Evolutionary conservation across 2,329 filamentous ascomycete genomes (phyloP).

Genomic region (Leptographium procerum): DNA sequence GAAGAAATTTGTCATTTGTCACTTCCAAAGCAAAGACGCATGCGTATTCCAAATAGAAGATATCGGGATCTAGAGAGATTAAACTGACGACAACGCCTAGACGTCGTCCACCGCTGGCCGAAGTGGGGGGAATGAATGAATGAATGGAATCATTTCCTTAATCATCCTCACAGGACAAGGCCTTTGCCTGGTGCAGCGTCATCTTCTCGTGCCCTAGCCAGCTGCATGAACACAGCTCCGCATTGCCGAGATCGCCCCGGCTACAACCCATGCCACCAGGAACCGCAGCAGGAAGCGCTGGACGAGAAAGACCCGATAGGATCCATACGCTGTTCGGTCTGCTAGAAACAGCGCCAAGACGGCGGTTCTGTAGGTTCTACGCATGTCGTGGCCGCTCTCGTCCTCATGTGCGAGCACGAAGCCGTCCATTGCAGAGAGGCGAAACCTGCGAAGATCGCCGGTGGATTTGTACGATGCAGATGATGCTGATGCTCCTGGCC

Average conservation of each 20-base stretch:
- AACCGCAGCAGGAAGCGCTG: slow-evolving; percentile 22
- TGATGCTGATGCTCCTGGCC: neutral
- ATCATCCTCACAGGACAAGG: too few relatives aligned
- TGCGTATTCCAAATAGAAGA: too few relatives aligned
- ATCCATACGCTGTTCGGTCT: slow-evolving; percentile 28
- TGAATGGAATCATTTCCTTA: too few relatives aligned
- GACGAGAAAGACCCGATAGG: slow-evolving; percentile 20
- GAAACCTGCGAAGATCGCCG: slow-evolving; percentile 34
- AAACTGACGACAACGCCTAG: too few relatives aligned
- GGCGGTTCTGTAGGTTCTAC: slow-evolving; percentile 22
- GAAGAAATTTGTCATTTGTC: too few relatives aligned
- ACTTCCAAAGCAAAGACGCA: too few relatives aligned
- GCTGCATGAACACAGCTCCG: neutral
- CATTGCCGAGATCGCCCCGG: neutral
- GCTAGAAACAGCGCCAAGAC: slow-evolving; percentile 33
- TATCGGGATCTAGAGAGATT: too few relatives aligned
- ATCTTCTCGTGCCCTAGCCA: neutral
- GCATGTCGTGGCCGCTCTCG: slow-evolving; percentile 10
- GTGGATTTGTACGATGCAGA: slow-evolving; percentile 15
- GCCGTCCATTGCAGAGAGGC: slow-evolving; percentile 39
- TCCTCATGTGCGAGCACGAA: slow-evolving; percentile 27
- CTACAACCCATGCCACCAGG: slow-evolving; percentile 22
- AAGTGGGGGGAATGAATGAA: too few relatives aligned
- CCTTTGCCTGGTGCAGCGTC: too few relatives aligned
- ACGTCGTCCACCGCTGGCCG: too few relatives aligned